A percentile compares a stretch with the other conserved stretches of the same genome.
Evolutionary conservation across 352 stramenopile species (phyloP).

Genomic region (Globisporangium rhizosaccharum): DNA sequence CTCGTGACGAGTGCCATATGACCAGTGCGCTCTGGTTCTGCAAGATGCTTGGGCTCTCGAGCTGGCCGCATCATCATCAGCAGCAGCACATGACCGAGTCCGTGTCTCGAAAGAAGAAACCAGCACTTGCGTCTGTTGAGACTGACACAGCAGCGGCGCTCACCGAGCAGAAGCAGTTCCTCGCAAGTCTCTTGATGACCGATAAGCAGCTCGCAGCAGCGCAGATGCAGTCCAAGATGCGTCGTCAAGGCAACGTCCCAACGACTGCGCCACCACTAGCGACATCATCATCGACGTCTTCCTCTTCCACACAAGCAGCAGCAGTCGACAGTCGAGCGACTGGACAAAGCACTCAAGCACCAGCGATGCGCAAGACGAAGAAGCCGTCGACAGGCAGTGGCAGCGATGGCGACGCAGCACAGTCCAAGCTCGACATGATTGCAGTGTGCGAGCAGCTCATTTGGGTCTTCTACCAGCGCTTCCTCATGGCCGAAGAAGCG

Average conservation of each 20-base stretch:
- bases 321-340: neutral
- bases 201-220: conserved; percentile 24
- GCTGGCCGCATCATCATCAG: neutral
- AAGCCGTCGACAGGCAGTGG: neutral
- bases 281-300: neutral
- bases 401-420: neutral
- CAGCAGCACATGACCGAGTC: neutral
- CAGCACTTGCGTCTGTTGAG: neutral
- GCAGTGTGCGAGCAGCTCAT: conserved; percentile 30
- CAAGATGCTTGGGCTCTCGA: conserved; percentile 3
- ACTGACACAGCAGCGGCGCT: conserved; percentile 6
- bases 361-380: conserved; percentile 4
- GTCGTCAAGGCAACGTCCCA: conserved; percentile 31
- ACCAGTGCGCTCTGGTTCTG: conserved; percentile 3
- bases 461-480: conserved; percentile 54
- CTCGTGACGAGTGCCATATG: neutral
- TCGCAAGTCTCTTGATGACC: conserved; percentile 29
- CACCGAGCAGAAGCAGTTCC: conserved; percentile 19
- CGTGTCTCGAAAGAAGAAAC: conserved; percentile 7
- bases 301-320: neutral
- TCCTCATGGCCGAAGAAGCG: conserved; percentile 46
- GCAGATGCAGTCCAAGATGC: conserved; percentile 26
- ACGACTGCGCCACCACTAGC: conserved; percentile 17
- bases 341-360: neutral
- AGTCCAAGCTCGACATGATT: conserved; percentile 7